Conservation (phyloP, 2,329 filamentous ascomycete genomes). For the Colletotrichum noveboracense region DNA sequence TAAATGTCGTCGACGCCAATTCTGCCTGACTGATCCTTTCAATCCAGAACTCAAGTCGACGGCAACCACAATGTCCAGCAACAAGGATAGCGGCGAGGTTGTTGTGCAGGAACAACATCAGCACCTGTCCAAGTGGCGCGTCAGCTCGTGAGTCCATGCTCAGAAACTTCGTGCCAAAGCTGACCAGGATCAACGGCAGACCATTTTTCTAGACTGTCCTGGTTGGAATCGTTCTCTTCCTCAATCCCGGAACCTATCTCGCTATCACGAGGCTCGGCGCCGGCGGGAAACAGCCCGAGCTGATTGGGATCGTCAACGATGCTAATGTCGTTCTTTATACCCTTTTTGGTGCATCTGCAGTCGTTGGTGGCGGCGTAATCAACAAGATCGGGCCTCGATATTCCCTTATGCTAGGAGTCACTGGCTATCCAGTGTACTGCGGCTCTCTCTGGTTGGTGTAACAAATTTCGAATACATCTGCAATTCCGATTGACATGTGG, state of each 20-base stretch:
- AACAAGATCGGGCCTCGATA: neutral
- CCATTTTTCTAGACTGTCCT: neutral
- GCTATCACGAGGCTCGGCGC: neutral
- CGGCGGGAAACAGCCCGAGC: neutral
- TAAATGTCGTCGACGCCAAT: neutral
- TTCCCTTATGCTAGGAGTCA: neutral
- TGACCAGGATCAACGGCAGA: neutral
- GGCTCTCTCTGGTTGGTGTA: neutral
- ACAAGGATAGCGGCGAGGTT: neutral
- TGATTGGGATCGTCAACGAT: neutral
- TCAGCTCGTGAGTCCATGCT: neutral
- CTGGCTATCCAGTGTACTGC: neutral
- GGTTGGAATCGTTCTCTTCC: neutral
- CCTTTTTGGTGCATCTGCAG: neutral
- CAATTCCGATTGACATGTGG: neutral
- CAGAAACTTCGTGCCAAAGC: neutral
- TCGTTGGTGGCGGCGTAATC: neutral
- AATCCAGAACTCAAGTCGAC: neutral
- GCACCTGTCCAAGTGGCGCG: neutral
- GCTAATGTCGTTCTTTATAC: neutral
- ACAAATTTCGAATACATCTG: accelerated
- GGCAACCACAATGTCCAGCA: neutral
- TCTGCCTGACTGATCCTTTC: neutral
- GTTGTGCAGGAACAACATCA: neutral
- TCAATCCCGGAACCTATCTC: neutral